A percentile compares a stretch with the other conserved stretches of the same genome.
Evolutionary conservation across 2,329 filamentous ascomycete genomes (phyloP).

Genomic region (Hypoxylon sp.): DNA sequence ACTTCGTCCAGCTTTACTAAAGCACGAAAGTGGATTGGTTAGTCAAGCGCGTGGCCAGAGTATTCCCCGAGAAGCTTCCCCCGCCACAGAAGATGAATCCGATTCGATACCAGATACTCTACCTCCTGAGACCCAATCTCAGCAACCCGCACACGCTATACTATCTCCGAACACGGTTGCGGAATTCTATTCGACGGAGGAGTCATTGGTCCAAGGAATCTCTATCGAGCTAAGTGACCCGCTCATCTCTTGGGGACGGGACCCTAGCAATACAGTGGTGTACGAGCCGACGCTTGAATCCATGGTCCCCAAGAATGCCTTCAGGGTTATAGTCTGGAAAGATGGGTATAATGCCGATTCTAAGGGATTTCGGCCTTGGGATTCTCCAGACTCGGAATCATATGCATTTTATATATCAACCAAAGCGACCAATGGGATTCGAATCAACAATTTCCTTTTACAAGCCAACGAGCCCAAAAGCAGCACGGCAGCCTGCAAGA

Average conservation of each 20-base stretch:
- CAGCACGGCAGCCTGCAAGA: conserved; percentile 61
- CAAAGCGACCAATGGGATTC: conserved; percentile 78
- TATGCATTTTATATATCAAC: conserved; percentile 80
- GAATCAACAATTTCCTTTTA: conserved; percentile 76
- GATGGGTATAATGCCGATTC: conserved; percentile 68
- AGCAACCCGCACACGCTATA: conserved; percentile 48
- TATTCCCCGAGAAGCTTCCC: conserved; percentile 38
- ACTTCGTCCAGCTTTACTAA: conserved; percentile 34
- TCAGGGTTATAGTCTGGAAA: conserved; percentile 80
- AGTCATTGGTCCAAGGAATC: conserved; percentile 71
- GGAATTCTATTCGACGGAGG: conserved; percentile 69
- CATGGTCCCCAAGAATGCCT: conserved; percentile 81
- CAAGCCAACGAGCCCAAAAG: conserved; percentile 63
- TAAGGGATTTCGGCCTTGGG: conserved; percentile 61
- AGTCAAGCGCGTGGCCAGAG: conserved; percentile 43
- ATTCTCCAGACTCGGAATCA: conserved; percentile 55
- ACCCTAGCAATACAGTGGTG: conserved; percentile 70
- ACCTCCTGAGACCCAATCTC: conserved; percentile 48
- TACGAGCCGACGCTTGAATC: conserved; percentile 70
- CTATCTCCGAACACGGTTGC: conserved; percentile 55
- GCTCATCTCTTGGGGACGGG: conserved; percentile 81
- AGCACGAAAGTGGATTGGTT: conserved; percentile 38
- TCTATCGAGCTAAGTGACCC: conserved; percentile 72
- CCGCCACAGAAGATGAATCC: conserved; percentile 37
- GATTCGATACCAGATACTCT: conserved; percentile 50